Evolutionary conservation across 805 yeast genomes (phyloP).

Genomic region (Candida chauliodis): DNA sequence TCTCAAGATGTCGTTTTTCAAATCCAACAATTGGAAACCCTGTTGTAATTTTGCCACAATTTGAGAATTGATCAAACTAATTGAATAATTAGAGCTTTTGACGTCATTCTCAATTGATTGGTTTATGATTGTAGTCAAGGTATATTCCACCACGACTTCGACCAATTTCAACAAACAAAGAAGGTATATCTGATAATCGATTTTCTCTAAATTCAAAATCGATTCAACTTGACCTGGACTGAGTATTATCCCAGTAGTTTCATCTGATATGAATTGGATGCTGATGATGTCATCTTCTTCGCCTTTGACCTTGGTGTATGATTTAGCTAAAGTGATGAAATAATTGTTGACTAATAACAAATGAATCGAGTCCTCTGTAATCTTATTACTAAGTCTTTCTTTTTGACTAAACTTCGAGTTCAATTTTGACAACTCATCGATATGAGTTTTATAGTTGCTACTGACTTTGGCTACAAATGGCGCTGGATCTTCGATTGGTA

Average conservation of each 20-base stretch:
- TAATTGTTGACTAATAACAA: constrained; percentile 17
- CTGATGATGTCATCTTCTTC: constrained; percentile 6
- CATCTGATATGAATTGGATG: constrained; percentile 10
- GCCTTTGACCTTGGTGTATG: too few relatives aligned
- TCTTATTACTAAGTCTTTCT: constrained; percentile 16
- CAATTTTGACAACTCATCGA: constrained; percentile 8
- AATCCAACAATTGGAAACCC: constrained; percentile 26
- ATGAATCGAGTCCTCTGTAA: constrained; percentile 19
- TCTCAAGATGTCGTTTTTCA: constrained; percentile 25
- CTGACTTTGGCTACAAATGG: not conserved
- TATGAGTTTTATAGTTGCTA: not conserved
- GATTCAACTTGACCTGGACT: constrained; percentile 16
- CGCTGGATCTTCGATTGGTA: not conserved
- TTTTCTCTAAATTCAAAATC: constrained; percentile 7
- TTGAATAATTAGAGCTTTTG: constrained; percentile 13
- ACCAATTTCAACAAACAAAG: constrained; percentile 19
- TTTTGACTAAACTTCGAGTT: constrained; percentile 14
- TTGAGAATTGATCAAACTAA: constrained; percentile 20
- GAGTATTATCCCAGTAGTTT: constrained; percentile 16
- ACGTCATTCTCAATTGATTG: constrained; percentile 13
- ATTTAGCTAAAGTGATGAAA: constrained; percentile 13
- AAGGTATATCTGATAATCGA: constrained; percentile 21
- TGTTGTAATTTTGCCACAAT: constrained; percentile 20
- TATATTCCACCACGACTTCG: constrained; percentile 23
- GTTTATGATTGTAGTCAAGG: constrained; percentile 21